A percentile compares a stretch with the other conserved stretches of the same genome.
Evolutionary conservation across 768 basidiomycete species (phyloP).

Genomic region (Tricholoma flavovirens): DNA sequence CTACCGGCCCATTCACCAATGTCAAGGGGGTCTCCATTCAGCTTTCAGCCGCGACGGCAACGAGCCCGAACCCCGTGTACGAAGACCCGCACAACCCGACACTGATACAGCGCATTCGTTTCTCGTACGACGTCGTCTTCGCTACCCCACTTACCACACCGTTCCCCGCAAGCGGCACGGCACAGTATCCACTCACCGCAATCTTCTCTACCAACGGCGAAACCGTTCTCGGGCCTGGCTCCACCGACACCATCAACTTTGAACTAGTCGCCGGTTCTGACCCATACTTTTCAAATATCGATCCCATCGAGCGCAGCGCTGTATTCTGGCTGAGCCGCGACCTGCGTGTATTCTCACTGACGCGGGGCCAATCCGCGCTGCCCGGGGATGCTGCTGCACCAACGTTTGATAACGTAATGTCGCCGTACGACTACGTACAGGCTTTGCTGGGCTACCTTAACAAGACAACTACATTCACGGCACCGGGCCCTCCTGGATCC

Average conservation of each 20-base stretch:
- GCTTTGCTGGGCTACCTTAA: too few species aligned
- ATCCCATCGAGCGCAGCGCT: too few species aligned
- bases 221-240: background rate
- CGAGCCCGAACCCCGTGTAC: background rate
- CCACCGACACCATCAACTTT: background rate
- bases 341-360: too few species aligned
- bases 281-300: too few species aligned
- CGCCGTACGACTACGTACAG: too few species aligned
- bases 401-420: too few species aligned
- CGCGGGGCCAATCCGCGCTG: too few species aligned
- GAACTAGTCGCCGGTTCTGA: background rate
- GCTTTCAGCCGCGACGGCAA: background rate
- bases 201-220: background rate
- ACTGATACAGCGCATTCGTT: background rate
- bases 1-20: background rate
- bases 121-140: too few species aligned
- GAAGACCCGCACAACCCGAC: background rate
- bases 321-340: too few species aligned
- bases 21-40: background rate
- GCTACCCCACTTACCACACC: background rate
- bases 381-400: too few species aligned
- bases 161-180: background rate
- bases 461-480: too few species aligned
- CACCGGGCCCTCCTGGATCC: too few species aligned
- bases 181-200: background rate